Percentiles rank a stretch among this genome's conserved stretches.
Conservation (phyloP, 1,284 basidiomycete species). For the Nidula niveotomentosa region DNA sequence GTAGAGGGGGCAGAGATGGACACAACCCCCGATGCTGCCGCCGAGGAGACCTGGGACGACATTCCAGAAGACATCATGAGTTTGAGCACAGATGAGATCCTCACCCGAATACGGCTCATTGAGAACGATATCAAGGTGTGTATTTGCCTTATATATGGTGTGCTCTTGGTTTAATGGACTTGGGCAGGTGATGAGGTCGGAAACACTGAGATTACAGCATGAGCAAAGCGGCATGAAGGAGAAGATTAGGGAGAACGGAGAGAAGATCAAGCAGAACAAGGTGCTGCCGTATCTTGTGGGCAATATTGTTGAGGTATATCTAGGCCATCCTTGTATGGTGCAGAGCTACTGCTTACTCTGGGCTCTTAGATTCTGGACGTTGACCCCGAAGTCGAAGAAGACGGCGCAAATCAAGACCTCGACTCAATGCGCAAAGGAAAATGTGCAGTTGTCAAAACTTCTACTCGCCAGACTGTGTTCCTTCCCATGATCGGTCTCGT, state of each 20-base stretch:
- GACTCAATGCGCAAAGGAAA: slow-evolving; percentile 96
- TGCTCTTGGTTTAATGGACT: slow-evolving; percentile 3
- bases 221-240: slow-evolving; percentile 97
- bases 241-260: slow-evolving; percentile 97
- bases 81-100: slow-evolving; percentile 79
- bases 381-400: slow-evolving; percentile 90
- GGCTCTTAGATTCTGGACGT: slow-evolving; percentile 84
- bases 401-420: slow-evolving; percentile 91
- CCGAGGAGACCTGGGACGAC: slow-evolving; percentile 80
- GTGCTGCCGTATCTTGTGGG: slow-evolving; percentile 97
- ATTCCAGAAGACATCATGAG: slow-evolving; percentile 80
- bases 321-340: not conserved
- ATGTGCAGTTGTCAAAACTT: slow-evolving; percentile 99
- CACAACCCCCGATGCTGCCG: slow-evolving; percentile 63
- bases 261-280: slow-evolving; percentile 99
- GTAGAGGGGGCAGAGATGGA: slow-evolving; percentile 62
- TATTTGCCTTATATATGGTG: slow-evolving; percentile 2
- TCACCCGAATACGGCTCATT: slow-evolving; percentile 85
- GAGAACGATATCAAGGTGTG: slow-evolving; percentile 93
- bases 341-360: slow-evolving; percentile 7
- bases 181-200: slow-evolving; percentile 88
- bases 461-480: slow-evolving; percentile 97
- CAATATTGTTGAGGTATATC: slow-evolving; percentile 90
- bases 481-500: slow-evolving; percentile 98
- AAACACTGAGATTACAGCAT: slow-evolving; percentile 89